A percentile compares a stretch with the other conserved stretches of the same genome.
These are phyloP conservation scores for Taxillus chinensis DNA, from an alignment of 164 flowering plant species.

Conservation along the genomic window DNA sequence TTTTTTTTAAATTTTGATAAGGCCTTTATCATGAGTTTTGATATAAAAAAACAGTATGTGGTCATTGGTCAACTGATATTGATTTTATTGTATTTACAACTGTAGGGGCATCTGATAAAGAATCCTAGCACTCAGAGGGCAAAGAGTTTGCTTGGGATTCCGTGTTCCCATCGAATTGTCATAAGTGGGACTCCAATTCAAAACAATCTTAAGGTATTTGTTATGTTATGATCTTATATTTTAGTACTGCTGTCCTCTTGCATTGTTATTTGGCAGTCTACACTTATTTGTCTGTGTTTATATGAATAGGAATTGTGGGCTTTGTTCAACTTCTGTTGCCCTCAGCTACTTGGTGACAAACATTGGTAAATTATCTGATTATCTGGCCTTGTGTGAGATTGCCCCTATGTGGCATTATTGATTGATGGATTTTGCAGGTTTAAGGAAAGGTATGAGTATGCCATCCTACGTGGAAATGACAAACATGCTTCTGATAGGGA, in stretches of 20 bases:
- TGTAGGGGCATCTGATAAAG: conserved; percentile 93
- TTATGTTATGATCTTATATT: neutral
- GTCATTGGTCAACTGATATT: neutral
- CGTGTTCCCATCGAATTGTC: conserved; percentile 73
- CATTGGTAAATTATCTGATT: conserved; percentile 39
- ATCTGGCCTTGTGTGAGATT: conserved; percentile 1
- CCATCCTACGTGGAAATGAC: conserved; percentile 86
- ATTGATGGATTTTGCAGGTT: conserved; percentile 37
- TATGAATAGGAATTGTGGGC: conserved; percentile 87
- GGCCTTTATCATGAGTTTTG: neutral
- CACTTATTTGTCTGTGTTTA: conserved; percentile 2
- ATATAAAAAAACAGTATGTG: neutral
- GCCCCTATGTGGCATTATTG: conserved; percentile 8
- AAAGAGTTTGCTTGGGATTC: conserved; percentile 86
- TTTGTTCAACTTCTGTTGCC: conserved; percentile 89
- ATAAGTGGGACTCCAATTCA: conserved; percentile 98
- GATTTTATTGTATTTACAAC: conserved; percentile 2
- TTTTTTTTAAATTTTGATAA: neutral
- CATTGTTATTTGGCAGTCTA: too few relatives aligned
- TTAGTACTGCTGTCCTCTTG: neutral
- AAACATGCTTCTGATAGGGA: conserved; percentile 89
- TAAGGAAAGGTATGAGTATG: conserved; percentile 57
- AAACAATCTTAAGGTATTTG: conserved; percentile 81
- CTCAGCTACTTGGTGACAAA: conserved; percentile 78
- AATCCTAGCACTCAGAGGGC: conserved; percentile 98